Conservation (phyloP, 2,329 filamentous ascomycete genomes). For the Tolypocladium capitatum region DNA sequence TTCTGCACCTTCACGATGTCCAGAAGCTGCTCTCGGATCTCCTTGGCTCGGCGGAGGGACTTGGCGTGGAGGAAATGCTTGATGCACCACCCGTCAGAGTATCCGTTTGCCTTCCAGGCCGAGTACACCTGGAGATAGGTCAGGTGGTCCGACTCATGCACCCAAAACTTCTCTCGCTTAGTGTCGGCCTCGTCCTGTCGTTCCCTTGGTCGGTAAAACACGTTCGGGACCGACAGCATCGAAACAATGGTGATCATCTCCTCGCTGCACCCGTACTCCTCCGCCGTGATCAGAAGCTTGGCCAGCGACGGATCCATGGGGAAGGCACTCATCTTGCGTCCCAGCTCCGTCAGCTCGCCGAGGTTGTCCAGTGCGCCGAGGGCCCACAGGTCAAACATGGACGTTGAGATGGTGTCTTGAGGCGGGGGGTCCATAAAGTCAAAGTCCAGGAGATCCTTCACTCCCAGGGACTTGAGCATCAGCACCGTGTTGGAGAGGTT, state of each 20-base stretch:
- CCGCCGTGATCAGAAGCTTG: constrained; percentile 85
- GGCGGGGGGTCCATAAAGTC: constrained; percentile 99
- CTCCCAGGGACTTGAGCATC: constrained; percentile 84
- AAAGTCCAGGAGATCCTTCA: constrained; percentile 89
- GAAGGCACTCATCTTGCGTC: constrained; percentile 89
- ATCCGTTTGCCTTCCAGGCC: constrained; percentile 86
- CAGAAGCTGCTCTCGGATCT: constrained; percentile 83
- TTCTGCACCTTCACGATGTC: constrained; percentile 94
- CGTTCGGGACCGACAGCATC: constrained; percentile 92
- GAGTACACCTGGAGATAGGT: constrained; percentile 92
- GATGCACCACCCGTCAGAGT: constrained; percentile 81
- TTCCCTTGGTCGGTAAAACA: constrained; percentile 95
- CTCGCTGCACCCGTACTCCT: constrained; percentile 83
- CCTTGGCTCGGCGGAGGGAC: constrained; percentile 76
- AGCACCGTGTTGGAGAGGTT: constrained; percentile 93
- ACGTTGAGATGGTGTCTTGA: constrained; percentile 94
- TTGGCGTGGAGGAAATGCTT: constrained; percentile 95
- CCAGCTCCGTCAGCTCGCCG: constrained; percentile 77
- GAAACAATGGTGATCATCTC: constrained; percentile 98
- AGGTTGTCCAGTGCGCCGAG: constrained; percentile 87
- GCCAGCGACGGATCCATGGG: constrained; percentile 95
- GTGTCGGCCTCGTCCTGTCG: constrained; percentile 92
- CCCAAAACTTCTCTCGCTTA: constrained; percentile 94
- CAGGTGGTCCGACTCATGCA: constrained; percentile 91
- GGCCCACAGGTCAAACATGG: constrained; percentile 94